Conservation (phyloP, 192 early-diverging fungal species). For the Backusella mclennaniae region DNA sequence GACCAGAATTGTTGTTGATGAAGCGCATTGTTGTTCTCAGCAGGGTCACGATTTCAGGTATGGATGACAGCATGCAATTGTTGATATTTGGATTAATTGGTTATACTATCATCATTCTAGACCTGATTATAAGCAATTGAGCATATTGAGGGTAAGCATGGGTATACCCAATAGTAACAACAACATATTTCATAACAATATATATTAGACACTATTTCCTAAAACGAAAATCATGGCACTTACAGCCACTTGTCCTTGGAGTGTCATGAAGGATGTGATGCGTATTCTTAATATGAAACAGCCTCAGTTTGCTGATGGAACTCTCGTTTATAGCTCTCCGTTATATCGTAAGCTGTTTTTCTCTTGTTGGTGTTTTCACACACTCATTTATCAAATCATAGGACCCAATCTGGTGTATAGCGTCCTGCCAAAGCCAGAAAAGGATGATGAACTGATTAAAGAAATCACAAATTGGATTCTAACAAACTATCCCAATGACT, state of each 20-base stretch:
- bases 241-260: conserved; percentile 71
- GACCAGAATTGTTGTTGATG: conserved; percentile 91
- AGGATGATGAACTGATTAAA: conserved; percentile 37
- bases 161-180: not conserved
- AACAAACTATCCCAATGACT: conserved; percentile 37
- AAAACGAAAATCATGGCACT: conserved; percentile 70
- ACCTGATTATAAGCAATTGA: conserved; percentile 34
- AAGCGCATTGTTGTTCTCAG: conserved; percentile 94
- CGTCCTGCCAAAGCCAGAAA: conserved; percentile 51
- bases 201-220: conserved; percentile 48
- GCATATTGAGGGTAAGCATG: conserved; percentile 20
- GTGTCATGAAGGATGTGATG: conserved; percentile 50
- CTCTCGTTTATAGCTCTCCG: conserved; percentile 4
- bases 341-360: conserved; percentile 1
- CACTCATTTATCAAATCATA: not conserved
- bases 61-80: not conserved
- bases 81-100: not conserved
- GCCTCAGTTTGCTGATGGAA: conserved; percentile 22
- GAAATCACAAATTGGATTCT: conserved; percentile 60
- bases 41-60: conserved; percentile 96
- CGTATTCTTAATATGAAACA: conserved; percentile 47
- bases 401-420: conserved; percentile 60
- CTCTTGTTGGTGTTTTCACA: not conserved
- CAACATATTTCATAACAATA: not conserved
- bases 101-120: not conserved